Evolutionary conservation across 495 filamentous ascomycete species (phyloP).

Genomic region (Neohortaea acidophila): DNA sequence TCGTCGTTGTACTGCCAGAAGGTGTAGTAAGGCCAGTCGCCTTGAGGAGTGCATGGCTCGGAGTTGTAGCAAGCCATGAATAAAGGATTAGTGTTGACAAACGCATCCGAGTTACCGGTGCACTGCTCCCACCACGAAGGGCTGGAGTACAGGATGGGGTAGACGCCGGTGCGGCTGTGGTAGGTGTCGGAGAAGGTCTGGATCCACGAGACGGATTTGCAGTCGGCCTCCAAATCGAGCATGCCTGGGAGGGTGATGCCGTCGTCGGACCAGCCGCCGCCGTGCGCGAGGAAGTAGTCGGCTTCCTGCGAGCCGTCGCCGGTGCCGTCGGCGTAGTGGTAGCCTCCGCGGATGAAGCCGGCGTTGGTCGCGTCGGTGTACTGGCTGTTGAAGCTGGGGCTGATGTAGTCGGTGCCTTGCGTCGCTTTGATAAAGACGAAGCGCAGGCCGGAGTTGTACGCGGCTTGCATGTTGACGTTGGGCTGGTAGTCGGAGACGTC

Average conservation of each 20-base stretch:
- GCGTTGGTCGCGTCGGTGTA: conserved; percentile 40
- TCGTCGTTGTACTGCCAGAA: conserved; percentile 42
- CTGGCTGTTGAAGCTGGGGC: conserved; percentile 29
- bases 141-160: conserved; percentile 47
- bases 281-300: conserved; percentile 43
- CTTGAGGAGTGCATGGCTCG: conserved; percentile 38
- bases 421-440: conserved; percentile 62
- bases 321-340: conserved; percentile 44
- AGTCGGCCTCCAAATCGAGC: conserved; percentile 44
- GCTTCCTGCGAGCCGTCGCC: conserved; percentile 40
- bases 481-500: conserved; percentile 51
- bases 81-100: conserved; percentile 37
- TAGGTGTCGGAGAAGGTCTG: conserved; percentile 44
- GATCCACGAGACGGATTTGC: conserved; percentile 46
- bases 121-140: conserved; percentile 50
- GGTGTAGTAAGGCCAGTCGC: conserved; percentile 43
- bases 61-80: conserved; percentile 42
- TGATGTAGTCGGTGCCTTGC: conserved; percentile 40
- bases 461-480: conserved; percentile 40
- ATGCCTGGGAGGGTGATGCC: conserved; percentile 51
- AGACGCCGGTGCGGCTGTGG: conserved; percentile 34
- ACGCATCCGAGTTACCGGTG: conserved; percentile 41
- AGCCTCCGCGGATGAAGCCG: conserved; percentile 45
- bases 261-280: conserved; percentile 47
- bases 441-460: conserved; percentile 43